Conservation (phyloP, 2,329 filamentous ascomycete genomes). For the Colletotrichum orchidophilum region DNA sequence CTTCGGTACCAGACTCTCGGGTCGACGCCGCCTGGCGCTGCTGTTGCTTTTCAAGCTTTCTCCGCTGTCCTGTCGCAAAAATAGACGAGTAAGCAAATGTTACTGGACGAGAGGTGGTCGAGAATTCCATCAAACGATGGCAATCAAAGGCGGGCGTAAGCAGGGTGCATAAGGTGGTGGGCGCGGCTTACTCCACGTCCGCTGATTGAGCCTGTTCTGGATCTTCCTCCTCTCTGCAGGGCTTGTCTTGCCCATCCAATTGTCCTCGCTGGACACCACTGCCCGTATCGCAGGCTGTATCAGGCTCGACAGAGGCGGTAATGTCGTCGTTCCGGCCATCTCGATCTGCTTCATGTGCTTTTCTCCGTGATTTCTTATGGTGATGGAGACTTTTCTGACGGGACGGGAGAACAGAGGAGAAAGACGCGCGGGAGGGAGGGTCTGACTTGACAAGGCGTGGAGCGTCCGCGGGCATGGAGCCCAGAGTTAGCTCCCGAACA, state of each 20-base stretch:
- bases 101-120: neutral
- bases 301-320: neutral
- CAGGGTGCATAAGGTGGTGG: constrained; percentile 14
- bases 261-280: constrained; percentile 35
- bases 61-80: constrained; percentile 9
- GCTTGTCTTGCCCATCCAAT: constrained; percentile 46
- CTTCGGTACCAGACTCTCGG: neutral
- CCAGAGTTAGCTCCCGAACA: neutral
- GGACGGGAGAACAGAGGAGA: neutral
- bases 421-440: neutral
- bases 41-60: constrained; percentile 7
- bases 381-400: neutral
- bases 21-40: constrained; percentile 2
- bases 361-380: neutral
- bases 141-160: constrained; percentile 8
- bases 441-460: neutral
- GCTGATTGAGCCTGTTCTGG: constrained; percentile 32
- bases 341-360: neutral
- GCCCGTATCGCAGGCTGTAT: neutral
- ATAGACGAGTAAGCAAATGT: neutral
- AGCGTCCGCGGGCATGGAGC: neutral
- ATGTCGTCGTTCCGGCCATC: neutral
- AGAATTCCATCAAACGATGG: neutral
- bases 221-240: constrained; percentile 35
- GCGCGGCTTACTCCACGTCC: constrained; percentile 29